Evolutionary conservation across 179 eudicot species (phyloP).

Genomic region (Sideroxylon spinosum): DNA sequence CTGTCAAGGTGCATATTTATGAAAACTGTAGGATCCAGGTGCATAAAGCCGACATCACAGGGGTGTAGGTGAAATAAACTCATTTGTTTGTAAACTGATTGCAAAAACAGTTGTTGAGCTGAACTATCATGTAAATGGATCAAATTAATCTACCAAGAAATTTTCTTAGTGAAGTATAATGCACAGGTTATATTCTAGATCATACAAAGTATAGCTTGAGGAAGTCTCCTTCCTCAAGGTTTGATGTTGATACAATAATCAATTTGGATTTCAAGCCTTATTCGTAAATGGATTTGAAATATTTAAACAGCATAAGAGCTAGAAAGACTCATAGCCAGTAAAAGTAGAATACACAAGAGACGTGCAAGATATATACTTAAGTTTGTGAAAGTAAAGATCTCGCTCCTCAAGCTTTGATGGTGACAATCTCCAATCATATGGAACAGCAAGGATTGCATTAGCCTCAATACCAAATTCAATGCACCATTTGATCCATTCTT

Average conservation of each 20-base stretch:
- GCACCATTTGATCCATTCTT: conserved; percentile 99
- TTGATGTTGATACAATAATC: not conserved
- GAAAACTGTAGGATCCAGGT: no score
- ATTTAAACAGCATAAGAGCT: conserved; percentile 6
- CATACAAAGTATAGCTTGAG: not conserved
- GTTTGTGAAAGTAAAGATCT: conserved; percentile 90
- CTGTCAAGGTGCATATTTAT: no score
- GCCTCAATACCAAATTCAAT: conserved; percentile 95
- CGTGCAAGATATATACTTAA: conserved; percentile 43
- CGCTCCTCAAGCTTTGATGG: conserved; percentile 98
- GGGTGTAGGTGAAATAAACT: no score
- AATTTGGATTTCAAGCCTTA: not conserved
- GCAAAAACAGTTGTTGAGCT: not conserved
- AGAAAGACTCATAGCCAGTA: conserved; percentile 5
- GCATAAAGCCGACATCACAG: no score
- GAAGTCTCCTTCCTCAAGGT: conserved; percentile 5
- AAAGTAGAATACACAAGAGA: conserved; percentile 11
- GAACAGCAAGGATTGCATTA: conserved; percentile 91
- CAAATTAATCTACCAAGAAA: not conserved
- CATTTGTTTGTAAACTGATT: not conserved
- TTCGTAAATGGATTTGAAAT: not conserved
- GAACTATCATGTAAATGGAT: not conserved
- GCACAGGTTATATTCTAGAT: not conserved
- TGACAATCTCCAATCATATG: conserved; percentile 95
- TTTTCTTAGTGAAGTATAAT: not conserved